phyloP scores from a whole-genome alignment of 2,329 filamentous ascomycete genomes.

The Penicillium sumatraense region DNA sequence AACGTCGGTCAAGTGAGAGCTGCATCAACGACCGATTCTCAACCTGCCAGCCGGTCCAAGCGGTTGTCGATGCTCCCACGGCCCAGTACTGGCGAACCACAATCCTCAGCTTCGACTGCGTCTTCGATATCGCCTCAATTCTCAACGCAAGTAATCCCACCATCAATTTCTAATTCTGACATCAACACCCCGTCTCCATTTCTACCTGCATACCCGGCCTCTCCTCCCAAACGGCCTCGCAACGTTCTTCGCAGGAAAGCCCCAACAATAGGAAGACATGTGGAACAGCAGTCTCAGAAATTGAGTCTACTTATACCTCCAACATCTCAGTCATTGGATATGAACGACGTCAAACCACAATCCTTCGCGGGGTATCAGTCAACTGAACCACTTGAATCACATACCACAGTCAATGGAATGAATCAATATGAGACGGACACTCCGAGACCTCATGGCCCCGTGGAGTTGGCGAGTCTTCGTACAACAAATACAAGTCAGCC shows the following conservation, averaged over 20 bases:
- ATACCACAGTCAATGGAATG: slow-evolving; percentile 19
- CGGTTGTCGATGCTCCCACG: slow-evolving; percentile 37
- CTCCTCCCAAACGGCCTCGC: slow-evolving; percentile 32
- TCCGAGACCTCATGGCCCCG: slow-evolving; percentile 32
- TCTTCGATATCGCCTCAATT: slow-evolving; percentile 17
- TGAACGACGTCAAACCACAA: slow-evolving; percentile 16
- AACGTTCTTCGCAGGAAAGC: slow-evolving; percentile 50
- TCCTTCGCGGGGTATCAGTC: slow-evolving; percentile 14
- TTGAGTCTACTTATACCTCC: slow-evolving; percentile 39
- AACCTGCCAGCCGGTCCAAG: slow-evolving; percentile 27
- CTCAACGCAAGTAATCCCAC: slow-evolving; percentile 13
- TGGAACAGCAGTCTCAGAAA: slow-evolving; percentile 30
- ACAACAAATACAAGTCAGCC: slow-evolving; percentile 40
- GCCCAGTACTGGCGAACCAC: slow-evolving; percentile 27
- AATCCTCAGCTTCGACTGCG: slow-evolving; percentile 21
- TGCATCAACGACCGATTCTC: slow-evolving; percentile 23
- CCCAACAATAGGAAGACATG: slow-evolving; percentile 45
- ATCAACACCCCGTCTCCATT: slow-evolving; percentile 15
- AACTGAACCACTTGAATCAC: slow-evolving; percentile 14
- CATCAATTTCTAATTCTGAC: slow-evolving; percentile 19
- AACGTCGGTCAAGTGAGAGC: slow-evolving; percentile 24
- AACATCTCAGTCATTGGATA: slow-evolving; percentile 19
- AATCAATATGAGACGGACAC: slow-evolving; percentile 19
- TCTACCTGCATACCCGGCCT: slow-evolving; percentile 18
- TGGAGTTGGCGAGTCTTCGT: slow-evolving; percentile 44